Percentiles rank a stretch among this genome's conserved stretches.
Evolutionary conservation across 2,329 filamentous ascomycete genomes (phyloP).

Genomic region (Talaromyces sp.): DNA sequence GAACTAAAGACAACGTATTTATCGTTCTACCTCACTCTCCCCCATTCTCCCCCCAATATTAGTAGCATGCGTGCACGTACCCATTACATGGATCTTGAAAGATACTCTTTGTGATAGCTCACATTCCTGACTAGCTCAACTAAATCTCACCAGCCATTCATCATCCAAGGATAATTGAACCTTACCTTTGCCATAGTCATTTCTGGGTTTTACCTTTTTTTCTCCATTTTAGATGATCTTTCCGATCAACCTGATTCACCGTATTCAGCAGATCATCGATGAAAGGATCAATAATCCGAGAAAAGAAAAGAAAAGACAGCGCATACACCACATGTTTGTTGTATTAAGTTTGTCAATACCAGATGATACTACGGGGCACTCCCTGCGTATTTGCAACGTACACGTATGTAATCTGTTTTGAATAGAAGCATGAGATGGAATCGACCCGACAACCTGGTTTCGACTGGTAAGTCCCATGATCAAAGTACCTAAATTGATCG

Average conservation of each 20-base stretch:
- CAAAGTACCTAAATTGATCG: neutral
- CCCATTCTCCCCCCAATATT: neutral
- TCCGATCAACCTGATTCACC: neutral
- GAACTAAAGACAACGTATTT: neutral
- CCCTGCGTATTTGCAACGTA: neutral
- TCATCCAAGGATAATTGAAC: neutral
- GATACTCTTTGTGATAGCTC: neutral
- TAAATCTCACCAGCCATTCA: neutral
- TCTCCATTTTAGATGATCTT: neutral
- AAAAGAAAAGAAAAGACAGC: neutral
- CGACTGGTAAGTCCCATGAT: neutral
- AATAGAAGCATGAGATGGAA: neutral
- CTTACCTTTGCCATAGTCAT: neutral
- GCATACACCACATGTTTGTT: neutral
- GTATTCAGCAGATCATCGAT: neutral
- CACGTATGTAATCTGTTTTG: neutral
- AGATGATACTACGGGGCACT: neutral
- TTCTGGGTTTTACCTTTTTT: neutral
- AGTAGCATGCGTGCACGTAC: neutral
- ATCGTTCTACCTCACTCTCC: neutral
- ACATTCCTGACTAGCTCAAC: neutral
- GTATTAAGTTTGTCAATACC: neutral
- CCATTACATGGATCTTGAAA: neutral
- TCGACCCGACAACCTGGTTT: neutral
- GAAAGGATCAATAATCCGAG: neutral